A percentile compares a stretch with the other conserved stretches of the same genome.
phyloP scores from a whole-genome alignment of 108 stramenopile genomes.

The Cyclotella atomus region DNA sequence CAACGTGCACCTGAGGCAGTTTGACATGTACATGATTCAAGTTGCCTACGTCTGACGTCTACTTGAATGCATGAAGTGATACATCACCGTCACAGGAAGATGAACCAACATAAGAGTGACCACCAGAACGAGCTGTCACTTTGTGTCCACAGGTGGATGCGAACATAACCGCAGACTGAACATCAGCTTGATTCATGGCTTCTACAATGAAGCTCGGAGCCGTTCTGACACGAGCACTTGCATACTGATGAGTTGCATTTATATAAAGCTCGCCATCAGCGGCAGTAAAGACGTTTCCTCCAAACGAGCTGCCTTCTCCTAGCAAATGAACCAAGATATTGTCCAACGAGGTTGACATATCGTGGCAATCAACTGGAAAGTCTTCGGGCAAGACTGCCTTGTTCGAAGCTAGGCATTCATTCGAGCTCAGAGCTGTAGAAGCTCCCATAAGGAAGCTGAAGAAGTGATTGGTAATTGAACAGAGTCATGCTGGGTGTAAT shows the following conservation, averaged over 20 bases:
- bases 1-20: background rate
- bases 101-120: background rate
- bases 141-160: background rate
- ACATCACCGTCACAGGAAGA: conserved; percentile 12
- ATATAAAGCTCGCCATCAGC: background rate
- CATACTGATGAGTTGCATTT: background rate
- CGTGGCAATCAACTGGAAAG: background rate
- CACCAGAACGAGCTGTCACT: conserved; percentile 8
- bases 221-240: background rate
- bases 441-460: background rate
- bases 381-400: background rate
- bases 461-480: background rate
- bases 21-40: background rate
- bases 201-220: conserved; percentile 8
- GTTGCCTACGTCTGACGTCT: background rate
- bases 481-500: background rate
- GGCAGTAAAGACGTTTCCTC: background rate
- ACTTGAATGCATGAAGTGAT: conserved; percentile 6
- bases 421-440: background rate
- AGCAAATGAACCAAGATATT: background rate
- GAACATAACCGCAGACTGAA: conserved; percentile 5
- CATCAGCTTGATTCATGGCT: conserved; percentile 3
- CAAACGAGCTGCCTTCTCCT: background rate
- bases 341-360: background rate
- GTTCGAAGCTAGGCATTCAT: background rate